These are phyloP conservation scores for Boletus reticulatus DNA, from an alignment of 768 basidiomycete species.

Conservation along the genomic window DNA sequence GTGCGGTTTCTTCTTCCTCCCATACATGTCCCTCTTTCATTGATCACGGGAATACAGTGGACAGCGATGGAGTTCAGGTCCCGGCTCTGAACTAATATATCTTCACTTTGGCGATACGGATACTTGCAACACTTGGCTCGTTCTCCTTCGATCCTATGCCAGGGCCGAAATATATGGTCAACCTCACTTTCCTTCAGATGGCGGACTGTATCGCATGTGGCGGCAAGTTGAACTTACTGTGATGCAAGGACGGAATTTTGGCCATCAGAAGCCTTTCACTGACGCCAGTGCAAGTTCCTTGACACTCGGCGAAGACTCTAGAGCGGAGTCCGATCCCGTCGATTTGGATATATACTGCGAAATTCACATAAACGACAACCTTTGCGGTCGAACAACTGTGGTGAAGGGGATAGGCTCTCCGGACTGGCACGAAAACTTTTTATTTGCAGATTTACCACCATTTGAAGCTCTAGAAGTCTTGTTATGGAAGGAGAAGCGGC, in stretches of 20 bases:
- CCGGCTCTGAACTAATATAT: constrained; percentile 64
- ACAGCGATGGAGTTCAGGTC: constrained; percentile 56
- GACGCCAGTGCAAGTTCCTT: constrained; percentile 23
- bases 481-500: constrained; percentile 68
- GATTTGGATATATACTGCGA: constrained; percentile 79
- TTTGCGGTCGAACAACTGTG: constrained; percentile 73
- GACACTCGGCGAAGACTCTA: constrained; percentile 33
- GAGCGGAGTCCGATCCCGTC: constrained; percentile 46
- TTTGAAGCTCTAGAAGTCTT: constrained; percentile 68
- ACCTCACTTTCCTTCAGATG: constrained; percentile 51
- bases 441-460: constrained; percentile 72
- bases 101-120: constrained; percentile 68
- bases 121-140: constrained; percentile 70
- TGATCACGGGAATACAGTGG: constrained; percentile 37
- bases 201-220: constrained; percentile 87
- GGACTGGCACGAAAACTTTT: constrained; percentile 83
- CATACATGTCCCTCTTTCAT: not conserved
- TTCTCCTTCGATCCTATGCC: constrained; percentile 78
- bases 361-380: constrained; percentile 62
- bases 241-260: constrained; percentile 72
- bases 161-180: constrained; percentile 76
- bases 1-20: constrained; percentile 36
- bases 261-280: constrained; percentile 42
- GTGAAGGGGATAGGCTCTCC: constrained; percentile 64
- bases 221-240: constrained; percentile 74